These are phyloP conservation scores for Aspergillus pseudoterreus DNA, from an alignment of 2,329 filamentous ascomycete genomes.

Conservation along the genomic window DNA sequence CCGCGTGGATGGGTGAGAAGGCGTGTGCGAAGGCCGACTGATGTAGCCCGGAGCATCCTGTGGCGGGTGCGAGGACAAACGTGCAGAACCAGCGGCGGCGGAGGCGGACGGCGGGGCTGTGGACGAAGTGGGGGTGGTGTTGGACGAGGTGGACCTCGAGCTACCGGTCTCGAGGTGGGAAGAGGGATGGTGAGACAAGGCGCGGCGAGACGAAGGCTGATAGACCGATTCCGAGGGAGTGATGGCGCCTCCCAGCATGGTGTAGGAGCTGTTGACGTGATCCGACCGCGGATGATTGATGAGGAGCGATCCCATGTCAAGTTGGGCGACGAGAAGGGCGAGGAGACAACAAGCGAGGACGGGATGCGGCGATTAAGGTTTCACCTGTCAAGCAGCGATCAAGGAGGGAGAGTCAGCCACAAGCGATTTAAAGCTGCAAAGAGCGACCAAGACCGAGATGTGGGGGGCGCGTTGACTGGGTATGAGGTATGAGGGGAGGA, in stretches of 20 bases:
- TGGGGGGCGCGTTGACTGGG: neutral
- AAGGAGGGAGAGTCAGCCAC: slow-evolving; percentile 13
- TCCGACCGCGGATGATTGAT: slow-evolving; percentile 70
- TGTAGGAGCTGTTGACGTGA: slow-evolving; percentile 66
- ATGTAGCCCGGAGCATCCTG: slow-evolving; percentile 37
- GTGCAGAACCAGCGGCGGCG: slow-evolving; percentile 29
- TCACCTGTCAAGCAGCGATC: neutral
- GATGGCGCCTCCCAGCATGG: slow-evolving; percentile 56
- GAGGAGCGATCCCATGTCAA: slow-evolving; percentile 60
- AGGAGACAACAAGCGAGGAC: slow-evolving; percentile 6
- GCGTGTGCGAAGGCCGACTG: slow-evolving; percentile 23
- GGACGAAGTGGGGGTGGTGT: slow-evolving; percentile 34
- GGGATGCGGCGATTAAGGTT: slow-evolving; percentile 1
- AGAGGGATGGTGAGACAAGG: slow-evolving; percentile 17
- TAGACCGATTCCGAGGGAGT: slow-evolving; percentile 37
- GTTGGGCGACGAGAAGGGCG: slow-evolving; percentile 13
- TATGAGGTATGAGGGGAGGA: neutral
- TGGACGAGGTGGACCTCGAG: slow-evolving; percentile 32
- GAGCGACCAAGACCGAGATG: neutral
- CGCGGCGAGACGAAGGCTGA: slow-evolving; percentile 26
- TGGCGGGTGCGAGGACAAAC: slow-evolving; percentile 23
- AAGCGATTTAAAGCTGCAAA: neutral
- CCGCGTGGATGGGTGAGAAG: slow-evolving; percentile 21
- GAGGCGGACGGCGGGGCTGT: slow-evolving; percentile 33
- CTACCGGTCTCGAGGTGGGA: slow-evolving; percentile 21